Percentiles rank a stretch among this genome's conserved stretches.
These are phyloP conservation scores for Cladosporium sp. DNA, from an alignment of 2,329 filamentous ascomycete species.

Conservation along the genomic window DNA sequence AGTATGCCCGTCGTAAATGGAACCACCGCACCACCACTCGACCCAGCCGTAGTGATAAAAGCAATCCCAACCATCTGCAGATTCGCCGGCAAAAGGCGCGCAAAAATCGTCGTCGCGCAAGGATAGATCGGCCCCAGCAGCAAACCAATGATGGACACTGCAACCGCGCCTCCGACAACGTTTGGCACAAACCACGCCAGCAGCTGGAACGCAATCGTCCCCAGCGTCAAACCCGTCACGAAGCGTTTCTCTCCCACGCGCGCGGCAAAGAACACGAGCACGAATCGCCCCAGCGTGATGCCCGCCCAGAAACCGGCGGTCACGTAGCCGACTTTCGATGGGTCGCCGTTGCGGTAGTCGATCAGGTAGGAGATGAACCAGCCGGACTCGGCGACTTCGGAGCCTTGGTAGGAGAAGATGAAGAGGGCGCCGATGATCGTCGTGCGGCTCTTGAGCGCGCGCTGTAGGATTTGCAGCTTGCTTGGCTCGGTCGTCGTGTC, in stretches of 20 bases:
- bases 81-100: constrained; percentile 54
- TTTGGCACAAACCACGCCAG: constrained; percentile 76
- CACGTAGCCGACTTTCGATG: constrained; percentile 71
- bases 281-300: constrained; percentile 51
- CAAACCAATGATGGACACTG: constrained; percentile 60
- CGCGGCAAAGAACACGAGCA: constrained; percentile 63
- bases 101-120: constrained; percentile 63
- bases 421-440: constrained; percentile 74
- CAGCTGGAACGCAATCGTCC: constrained; percentile 65
- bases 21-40: constrained; percentile 62
- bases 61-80: constrained; percentile 62
- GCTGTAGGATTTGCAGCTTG: constrained; percentile 47
- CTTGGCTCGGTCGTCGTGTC: constrained; percentile 38
- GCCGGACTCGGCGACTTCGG: constrained; percentile 77
- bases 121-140: constrained; percentile 77
- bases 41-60: constrained; percentile 66
- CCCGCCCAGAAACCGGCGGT: constrained; percentile 64
- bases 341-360: constrained; percentile 64
- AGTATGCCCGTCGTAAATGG: constrained; percentile 63
- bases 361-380: constrained; percentile 88
- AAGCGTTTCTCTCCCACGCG: constrained; percentile 66
- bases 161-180: constrained; percentile 61
- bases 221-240: constrained; percentile 59
- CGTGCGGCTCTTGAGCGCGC: constrained; percentile 49
- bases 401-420: constrained; percentile 82